Base-by-base conservation (phyloP, 1,284 basidiomycete genomes). In the Moniliella sp. region DNA sequence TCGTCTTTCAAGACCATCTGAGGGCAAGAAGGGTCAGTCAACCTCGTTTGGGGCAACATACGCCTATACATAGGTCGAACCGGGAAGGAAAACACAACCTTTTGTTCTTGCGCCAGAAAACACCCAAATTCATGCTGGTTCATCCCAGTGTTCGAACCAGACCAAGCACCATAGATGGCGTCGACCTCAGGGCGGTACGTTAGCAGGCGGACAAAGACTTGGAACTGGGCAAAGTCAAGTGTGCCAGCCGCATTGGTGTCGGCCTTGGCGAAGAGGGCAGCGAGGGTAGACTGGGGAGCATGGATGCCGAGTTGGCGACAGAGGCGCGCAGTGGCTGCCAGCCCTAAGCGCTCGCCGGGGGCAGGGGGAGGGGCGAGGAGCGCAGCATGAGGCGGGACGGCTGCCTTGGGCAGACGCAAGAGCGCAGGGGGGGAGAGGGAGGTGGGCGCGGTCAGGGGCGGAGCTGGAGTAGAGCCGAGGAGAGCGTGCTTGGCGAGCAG, bases 181-280 rank as follows among this genome's bases (percentile, higher is more conserved):
- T 78, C 74, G 2, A 94, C 63, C 42, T 94, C 88, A 0, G 75
- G 73, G 13, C 86, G 69, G 1, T 70, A 67, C 55, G 88, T 88
- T 33, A 91, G 67, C 4, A 77, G 64, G 52, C 76, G 78, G 43
- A 93, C 79, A 41, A 94, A 84, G 10, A 66, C 65, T 41, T 77
- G 76, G 55, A 94, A 94, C 39, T 78, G 75, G 2, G 68, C 56
- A 53, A 86, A 83, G 59, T 84, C 75, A 25, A 97, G 71, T 40
- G 67, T 77, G 3, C 71, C 71, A 2, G 68, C 66, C n/a, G 26
- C 70, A 65, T 3, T 59, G 58, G 54, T 86, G 81, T 1, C 78
- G 76, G 64, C 72, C 68, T 74, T 80, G 68, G n/a, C n/a, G 21
- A 64, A 84, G 84, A 32, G 75, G 53, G 18, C 68, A 62, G 34